These are phyloP conservation scores for Penicillium paradoxum DNA, from an alignment of 495 filamentous ascomycete species.

Conservation along the genomic window DNA sequence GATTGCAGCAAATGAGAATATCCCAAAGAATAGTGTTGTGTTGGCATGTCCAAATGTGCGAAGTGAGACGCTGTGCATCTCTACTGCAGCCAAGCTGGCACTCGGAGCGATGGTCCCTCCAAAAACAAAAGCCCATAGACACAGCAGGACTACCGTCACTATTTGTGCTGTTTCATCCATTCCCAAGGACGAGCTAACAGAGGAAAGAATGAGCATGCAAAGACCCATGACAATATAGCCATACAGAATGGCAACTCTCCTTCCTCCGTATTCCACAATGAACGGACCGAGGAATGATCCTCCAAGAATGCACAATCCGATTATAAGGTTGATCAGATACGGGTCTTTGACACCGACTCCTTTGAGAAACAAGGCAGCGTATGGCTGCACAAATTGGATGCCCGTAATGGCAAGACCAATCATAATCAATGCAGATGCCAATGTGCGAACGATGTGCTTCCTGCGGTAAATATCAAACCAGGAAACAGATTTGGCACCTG, in stretches of 20 bases:
- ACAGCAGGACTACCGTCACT: conserved; percentile 22
- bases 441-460: conserved; percentile 19
- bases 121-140: conserved; percentile 28
- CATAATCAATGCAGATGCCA: conserved; percentile 21
- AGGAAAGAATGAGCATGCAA: conserved; percentile 27
- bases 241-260: conserved; percentile 18
- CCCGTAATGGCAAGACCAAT: conserved; percentile 26
- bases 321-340: conserved; percentile 29
- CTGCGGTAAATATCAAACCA: conserved; percentile 23
- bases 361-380: conserved; percentile 23
- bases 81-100: conserved; percentile 18
- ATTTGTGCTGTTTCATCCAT: conserved; percentile 9
- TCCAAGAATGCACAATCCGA: conserved; percentile 25
- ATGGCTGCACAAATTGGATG: conserved; percentile 28
- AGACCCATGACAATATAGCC: conserved; percentile 24
- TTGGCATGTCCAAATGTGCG: conserved; percentile 31
- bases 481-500: neutral
- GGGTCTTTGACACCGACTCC: conserved; percentile 24
- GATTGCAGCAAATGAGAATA: conserved; percentile 24
- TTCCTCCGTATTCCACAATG: conserved; percentile 25
- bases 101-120: conserved; percentile 25
- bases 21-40: conserved; percentile 20
- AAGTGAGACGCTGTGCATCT: conserved; percentile 30
- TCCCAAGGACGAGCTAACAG: conserved; percentile 18
- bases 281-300: conserved; percentile 22